Evolutionary conservation across 768 basidiomycete genomes (phyloP).

Genomic region (Symmetrospora coprosmae): DNA sequence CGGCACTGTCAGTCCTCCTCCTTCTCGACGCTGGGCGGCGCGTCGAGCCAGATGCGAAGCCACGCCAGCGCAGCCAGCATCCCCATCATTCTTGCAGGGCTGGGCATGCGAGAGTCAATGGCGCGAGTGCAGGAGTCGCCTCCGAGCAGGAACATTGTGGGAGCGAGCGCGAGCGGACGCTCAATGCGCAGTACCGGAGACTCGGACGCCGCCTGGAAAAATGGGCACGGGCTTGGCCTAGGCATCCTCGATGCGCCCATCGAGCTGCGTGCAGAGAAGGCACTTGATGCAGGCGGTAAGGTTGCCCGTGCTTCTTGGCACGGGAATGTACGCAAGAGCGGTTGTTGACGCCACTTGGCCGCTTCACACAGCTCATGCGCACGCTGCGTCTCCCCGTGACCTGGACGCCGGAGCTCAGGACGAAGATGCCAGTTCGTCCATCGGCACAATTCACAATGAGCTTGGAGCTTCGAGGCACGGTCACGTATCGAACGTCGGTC

Average conservation of each 20-base stretch:
- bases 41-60: neutral
- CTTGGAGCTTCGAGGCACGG: no score
- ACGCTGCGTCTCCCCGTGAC: no score
- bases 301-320: no score
- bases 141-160: neutral
- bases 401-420: no score
- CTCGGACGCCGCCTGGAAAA: neutral
- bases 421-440: no score
- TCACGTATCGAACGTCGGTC: no score
- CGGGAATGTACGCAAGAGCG: no score
- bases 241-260: neutral
- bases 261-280: neutral
- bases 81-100: conserved; percentile 4
- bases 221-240: neutral
- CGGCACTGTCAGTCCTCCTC: neutral
- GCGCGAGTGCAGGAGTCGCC: neutral
- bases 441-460: no score
- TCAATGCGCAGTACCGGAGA: neutral
- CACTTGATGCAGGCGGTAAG: neutral
- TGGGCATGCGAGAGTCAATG: neutral
- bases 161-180: neutral
- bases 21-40: neutral
- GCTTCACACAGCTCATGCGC: no score
- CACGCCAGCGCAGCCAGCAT: conserved; percentile 8
- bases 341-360: no score